Evolutionary conservation across 73 alveolate genomes (phyloP), one percentile per base, ranked within the genome.

Genomic region (Effrenium voratum): DNA sequence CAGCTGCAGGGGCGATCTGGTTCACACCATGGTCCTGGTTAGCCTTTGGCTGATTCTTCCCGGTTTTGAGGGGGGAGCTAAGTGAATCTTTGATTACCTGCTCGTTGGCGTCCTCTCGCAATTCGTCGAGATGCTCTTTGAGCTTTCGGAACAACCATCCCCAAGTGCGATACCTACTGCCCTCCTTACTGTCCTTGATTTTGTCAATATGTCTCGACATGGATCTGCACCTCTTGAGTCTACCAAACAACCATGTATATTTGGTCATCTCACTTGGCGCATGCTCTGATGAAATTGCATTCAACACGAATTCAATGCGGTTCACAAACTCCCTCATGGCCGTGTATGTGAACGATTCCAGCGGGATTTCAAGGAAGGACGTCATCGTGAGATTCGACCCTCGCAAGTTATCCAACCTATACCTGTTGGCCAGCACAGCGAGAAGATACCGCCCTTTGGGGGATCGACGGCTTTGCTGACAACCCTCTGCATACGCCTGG

Each of bases 41-140:
- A n/a, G n/a, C n/a, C n/a, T 47, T 45, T 63, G 70, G 77, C 36
- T 40, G 47, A 49, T 73, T 49, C 19, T 86, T 41, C 3, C 10
- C 8, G 32, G 66, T 60, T 22, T 38, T 36, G 28, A 40, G 43
- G 28, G 95, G 28, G 2, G 84, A 47, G 0, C 85, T 50, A 32
- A 88, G 70, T 5, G 75, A 13, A 40, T 88, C 95, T 46, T 88
- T 32, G 55, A 83, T 52, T 34, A 76, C 55, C 34, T 59, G 46
- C 22, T 52, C 96, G 38, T 88, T 88, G 19, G 96, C 96, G 16
- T 66, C 96, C 38, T 88, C 96, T 30, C 94, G 12, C 46, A 41
- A 12, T 47, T 60, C 63, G 30, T 45, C n/a, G 32, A 86, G 10
- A 49, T 32, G 36, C 43, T 59, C 10, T 34, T 60, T 57, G 47